Conservation (phyloP, 2,329 filamentous ascomycete species). For the Hortaea werneckii region DNA sequence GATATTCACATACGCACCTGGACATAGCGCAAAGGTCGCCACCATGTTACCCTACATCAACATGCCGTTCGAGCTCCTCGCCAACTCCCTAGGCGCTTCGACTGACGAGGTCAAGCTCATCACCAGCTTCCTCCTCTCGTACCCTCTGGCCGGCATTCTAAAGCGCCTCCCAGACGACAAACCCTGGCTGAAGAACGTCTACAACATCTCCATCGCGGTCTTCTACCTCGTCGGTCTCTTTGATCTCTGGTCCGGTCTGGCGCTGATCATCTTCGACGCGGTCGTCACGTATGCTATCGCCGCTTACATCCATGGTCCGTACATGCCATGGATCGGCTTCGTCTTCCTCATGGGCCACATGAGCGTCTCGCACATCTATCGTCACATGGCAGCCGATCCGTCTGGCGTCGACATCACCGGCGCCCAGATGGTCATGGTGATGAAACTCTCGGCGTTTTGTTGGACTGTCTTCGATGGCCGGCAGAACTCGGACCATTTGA, state of each 20-base stretch:
- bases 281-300: constrained; percentile 74
- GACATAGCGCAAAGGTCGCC: background rate
- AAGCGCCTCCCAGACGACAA: constrained; percentile 82
- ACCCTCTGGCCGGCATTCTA: constrained; percentile 76
- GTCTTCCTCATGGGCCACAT: constrained; percentile 91
- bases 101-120: constrained; percentile 77
- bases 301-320: constrained; percentile 70
- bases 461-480: constrained; percentile 96
- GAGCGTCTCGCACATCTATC: constrained; percentile 77
- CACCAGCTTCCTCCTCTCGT: constrained; percentile 80
- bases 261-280: constrained; percentile 70
- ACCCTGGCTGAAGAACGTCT: constrained; percentile 77
- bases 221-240: constrained; percentile 94
- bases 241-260: constrained; percentile 76
- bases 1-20: no score
- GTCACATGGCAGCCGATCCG: constrained; percentile 60
- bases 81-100: constrained; percentile 49
- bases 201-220: constrained; percentile 67
- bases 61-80: constrained; percentile 45
- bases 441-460: constrained; percentile 94
- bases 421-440: constrained; percentile 95
- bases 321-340: constrained; percentile 98
- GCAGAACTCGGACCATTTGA: constrained; percentile 67
- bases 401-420: constrained; percentile 74
- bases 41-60: constrained; percentile 9